Percentiles rank a stretch among this genome's conserved stretches.
These are phyloP conservation scores for Geotrichum carabidarum DNA, from an alignment of 1,139 yeast genomes.

Conservation along the genomic window DNA sequence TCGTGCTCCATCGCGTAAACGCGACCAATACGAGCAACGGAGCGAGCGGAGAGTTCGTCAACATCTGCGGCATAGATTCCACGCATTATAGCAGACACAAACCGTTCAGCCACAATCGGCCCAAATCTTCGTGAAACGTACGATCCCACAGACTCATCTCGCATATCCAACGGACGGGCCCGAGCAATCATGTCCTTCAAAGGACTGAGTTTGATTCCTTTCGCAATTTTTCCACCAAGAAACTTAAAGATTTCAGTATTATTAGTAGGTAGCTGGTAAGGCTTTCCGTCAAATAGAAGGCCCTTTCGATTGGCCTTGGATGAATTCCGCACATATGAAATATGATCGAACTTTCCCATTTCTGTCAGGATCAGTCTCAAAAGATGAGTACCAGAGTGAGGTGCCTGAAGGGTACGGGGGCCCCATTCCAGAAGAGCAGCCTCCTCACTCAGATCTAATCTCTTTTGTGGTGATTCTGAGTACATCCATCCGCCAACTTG, in stretches of 20 bases:
- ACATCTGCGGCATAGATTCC: slow-evolving; percentile 92
- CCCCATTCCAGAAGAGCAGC: slow-evolving; percentile 38
- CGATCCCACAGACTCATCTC: slow-evolving; percentile 68
- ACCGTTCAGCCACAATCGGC: slow-evolving; percentile 51
- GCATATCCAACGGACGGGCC: slow-evolving; percentile 26
- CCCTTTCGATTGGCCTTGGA: slow-evolving; percentile 60
- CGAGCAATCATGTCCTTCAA: slow-evolving; percentile 34
- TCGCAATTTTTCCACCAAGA: slow-evolving; percentile 36
- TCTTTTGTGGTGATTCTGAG: slow-evolving; percentile 34
- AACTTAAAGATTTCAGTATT: slow-evolving; percentile 28
- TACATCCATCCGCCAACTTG: slow-evolving; percentile 79
- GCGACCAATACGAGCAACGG: slow-evolving; percentile 41
- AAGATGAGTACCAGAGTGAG: slow-evolving; percentile 36
- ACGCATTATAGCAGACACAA: slow-evolving; percentile 76
- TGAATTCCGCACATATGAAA: slow-evolving; percentile 45
- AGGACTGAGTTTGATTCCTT: slow-evolving; percentile 37
- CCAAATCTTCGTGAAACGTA: slow-evolving; percentile 72
- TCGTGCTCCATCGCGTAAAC: slow-evolving; percentile 54
- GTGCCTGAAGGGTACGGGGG: slow-evolving; percentile 42
- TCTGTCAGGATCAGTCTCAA: slow-evolving; percentile 39
- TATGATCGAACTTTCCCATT: slow-evolving; percentile 42
- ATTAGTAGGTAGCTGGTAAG: slow-evolving; percentile 35
- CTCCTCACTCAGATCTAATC: slow-evolving; percentile 18
- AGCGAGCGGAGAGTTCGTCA: slow-evolving; percentile 56
- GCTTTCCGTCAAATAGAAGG: slow-evolving; percentile 41